Base-by-base conservation (phyloP, 257 asterid species). In the Mitragyna speciosa region DNA sequence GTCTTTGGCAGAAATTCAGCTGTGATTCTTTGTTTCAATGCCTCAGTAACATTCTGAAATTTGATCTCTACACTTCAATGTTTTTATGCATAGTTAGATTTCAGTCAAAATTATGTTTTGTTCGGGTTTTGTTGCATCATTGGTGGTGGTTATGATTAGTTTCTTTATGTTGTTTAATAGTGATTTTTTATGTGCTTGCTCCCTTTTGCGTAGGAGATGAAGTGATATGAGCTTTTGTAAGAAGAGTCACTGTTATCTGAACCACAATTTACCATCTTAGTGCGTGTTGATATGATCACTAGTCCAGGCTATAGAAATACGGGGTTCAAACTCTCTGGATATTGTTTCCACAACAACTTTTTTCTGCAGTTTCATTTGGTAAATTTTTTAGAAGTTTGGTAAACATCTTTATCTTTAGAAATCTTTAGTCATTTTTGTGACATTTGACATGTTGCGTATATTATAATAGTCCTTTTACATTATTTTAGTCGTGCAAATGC, bases 301-400 rank as follows among this genome's bases (percentile, higher is more conserved):
- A 74, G 15, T 31, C 28, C 28, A 49, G 59, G 12, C 11, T 52
- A 3, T 12, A 14, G 15, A 52, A 39, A 58, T 0, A 31, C 10
- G 26, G 12, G 15, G 22, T 47, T 70, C 43, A 78, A 66, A 51
- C 2, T 47, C 56, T 72, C 10, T 22, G 43, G 45, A 22, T 14
- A 36, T 20, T 14, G 10, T 19, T 76, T 45, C 28, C n/a, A 5
- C 31, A 16, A 30, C 48, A 47, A 67, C 56, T 66, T 31, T 31
- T 5, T 74, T 56, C 49, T 39, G 47, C 33, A 74, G 68, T 33
- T 48, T 31, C 52, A 36, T 52, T 39, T 52, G 9, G n/a, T 30
- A 22, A 67, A 20, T 36, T 30, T 45, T 65, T 77, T 61, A 41
- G 28, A 19, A 79, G 79, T 82, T 82, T 41, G 88, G 88, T 82